Evolutionary conservation across 208 protist genomes (phyloP).

Genomic region (Sergeia podlipaevii): DNA sequence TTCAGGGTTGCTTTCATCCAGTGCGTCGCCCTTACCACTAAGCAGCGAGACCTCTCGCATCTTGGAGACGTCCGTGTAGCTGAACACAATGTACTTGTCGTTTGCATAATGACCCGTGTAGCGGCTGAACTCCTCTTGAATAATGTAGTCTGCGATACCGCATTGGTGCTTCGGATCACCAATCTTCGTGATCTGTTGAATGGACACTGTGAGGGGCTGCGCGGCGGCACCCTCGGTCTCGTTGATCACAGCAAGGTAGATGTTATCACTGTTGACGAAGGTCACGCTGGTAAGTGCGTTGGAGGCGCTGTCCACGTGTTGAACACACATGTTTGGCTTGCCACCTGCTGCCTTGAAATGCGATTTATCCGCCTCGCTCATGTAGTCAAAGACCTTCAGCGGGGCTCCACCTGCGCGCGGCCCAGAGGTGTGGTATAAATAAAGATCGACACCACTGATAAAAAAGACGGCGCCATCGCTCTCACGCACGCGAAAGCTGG

Average conservation of each 20-base stretch:
- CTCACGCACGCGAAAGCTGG: constrained; percentile 42
- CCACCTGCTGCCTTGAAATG: constrained; percentile 26
- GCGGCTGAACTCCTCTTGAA: constrained; percentile 91
- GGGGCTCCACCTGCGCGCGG: constrained; percentile 29
- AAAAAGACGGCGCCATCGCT: constrained; percentile 64
- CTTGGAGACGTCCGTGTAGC: constrained; percentile 70
- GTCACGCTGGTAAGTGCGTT: constrained; percentile 26
- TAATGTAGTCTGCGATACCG: constrained; percentile 87
- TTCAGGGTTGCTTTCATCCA: constrained; percentile 10
- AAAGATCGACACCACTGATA: constrained; percentile 48
- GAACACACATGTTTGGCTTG: constrained; percentile 56
- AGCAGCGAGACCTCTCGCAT: constrained; percentile 60
- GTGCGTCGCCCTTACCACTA: constrained; percentile 16
- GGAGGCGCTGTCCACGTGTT: constrained; percentile 12
- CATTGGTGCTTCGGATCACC: constrained; percentile 60
- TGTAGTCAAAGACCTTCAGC: constrained; percentile 60
- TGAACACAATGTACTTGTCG: constrained; percentile 62
- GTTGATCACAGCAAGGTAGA: constrained; percentile 56
- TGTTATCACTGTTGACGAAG: constrained; percentile 72
- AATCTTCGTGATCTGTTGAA: constrained; percentile 60
- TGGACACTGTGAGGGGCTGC: constrained; percentile 25
- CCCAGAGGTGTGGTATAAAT: constrained; percentile 54
- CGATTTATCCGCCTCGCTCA: constrained; percentile 24
- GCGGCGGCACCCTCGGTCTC: constrained; percentile 15
- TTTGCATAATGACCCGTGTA: constrained; percentile 85